Percentiles rank a stretch among this genome's conserved stretches.
These are phyloP conservation scores for Penicillium sumatraense DNA, from an alignment of 2,329 filamentous ascomycete species.

Conservation along the genomic window DNA sequence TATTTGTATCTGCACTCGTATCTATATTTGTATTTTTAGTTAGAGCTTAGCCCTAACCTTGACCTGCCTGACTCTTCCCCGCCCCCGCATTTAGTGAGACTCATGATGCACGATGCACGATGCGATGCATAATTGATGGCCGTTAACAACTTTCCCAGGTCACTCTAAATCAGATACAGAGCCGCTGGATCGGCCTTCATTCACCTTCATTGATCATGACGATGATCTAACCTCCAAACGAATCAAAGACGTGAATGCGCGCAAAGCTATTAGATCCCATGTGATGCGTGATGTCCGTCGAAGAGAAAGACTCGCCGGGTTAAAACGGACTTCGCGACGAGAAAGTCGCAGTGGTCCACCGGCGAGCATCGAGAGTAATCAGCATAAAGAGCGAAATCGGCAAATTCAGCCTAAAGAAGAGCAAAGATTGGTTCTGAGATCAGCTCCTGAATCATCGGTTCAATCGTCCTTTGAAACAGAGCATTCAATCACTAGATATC, in stretches of 20 bases:
- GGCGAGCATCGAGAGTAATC: no score
- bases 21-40: background rate
- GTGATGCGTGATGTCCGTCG: slow-evolving; percentile 50
- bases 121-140: no score
- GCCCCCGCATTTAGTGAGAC: background rate
- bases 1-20: background rate
- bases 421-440: slow-evolving; percentile 17
- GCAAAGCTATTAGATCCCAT: slow-evolving; percentile 48
- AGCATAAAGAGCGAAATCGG: no score
- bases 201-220: slow-evolving; percentile 49
- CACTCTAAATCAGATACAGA: slow-evolving; percentile 21
- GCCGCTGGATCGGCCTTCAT: slow-evolving; percentile 36
- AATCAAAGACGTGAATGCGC: slow-evolving; percentile 44
- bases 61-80: background rate
- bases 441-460: slow-evolving; percentile 16
- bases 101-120: no score
- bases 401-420: slow-evolving; percentile 13
- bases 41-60: no score
- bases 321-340: slow-evolving; percentile 40
- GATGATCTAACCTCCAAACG: slow-evolving; percentile 44
- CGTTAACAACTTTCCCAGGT: no score
- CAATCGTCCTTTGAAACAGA: slow-evolving; percentile 3
- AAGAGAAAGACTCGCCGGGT: slow-evolving; percentile 43
- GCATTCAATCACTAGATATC: slow-evolving; percentile 7
- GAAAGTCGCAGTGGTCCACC: slow-evolving; percentile 21